Evolutionary conservation across 768 basidiomycete species (phyloP), one percentile per base, ranked within the genome.

Genomic region (Leccinum longicurvipes): DNA sequence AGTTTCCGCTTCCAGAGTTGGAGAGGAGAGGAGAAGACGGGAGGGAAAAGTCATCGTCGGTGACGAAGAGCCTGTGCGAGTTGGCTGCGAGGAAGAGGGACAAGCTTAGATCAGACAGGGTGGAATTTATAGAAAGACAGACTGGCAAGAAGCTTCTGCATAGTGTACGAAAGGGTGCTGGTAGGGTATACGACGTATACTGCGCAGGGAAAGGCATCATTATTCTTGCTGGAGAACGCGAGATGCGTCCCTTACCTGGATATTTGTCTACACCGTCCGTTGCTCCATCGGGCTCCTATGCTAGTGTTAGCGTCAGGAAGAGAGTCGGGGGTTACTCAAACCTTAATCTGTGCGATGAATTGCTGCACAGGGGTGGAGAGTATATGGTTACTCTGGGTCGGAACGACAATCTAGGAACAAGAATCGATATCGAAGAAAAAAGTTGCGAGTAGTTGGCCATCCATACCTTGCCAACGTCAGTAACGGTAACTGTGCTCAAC

Each of bases 141-240:
- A 92, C 90, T 93, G 3, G 91, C 89, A 23, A 93, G 79, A 9
- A 92, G 76, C 67, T 92, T 93, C 71, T 91, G 82, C 53, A 91
- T 84, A 1, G 88, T 84, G 68, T 85, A 89, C 12, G 78, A 77
- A 4, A 92, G 76, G 7, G 82, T 78, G 62, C 78, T 87, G 44
- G 77, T 81, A 0, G 86, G 81, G 28, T 80, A 76, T 21, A 91
- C 86, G 49, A 87, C 88, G 67, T 91, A 93, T 0, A 91, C 91
- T 88, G 68, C 3, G 36, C 28, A 9, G 23, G 14, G 7, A 23
- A 56, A 51, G 21, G 5, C 47, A 45, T 57, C 42, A 34, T 24
- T 54, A 11, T 28, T 29, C 28, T 8, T 10, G 31, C 27, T 23
- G 10, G 45, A 32, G 32, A n/a, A 24, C 36, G 53, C 11, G 23